phyloP scores from a whole-genome alignment of 1,284 basidiomycete genomes.

The Apiotrichum brassicae region DNA sequence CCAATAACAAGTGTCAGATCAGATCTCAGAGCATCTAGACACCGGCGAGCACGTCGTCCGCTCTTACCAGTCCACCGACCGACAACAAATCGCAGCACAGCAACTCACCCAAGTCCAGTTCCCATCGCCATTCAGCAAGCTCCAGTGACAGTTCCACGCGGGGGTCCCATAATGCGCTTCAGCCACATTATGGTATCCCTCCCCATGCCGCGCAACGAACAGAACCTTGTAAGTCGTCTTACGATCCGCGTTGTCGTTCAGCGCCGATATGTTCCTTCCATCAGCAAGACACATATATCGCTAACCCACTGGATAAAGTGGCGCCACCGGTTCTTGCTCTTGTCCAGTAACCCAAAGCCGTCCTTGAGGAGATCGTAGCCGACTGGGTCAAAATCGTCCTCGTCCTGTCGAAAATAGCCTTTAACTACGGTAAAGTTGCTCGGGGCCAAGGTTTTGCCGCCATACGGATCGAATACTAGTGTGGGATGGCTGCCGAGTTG shows the following conservation, averaged over 20 bases:
- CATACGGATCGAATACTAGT: slow-evolving; percentile 2
- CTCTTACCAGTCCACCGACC: too few relatives aligned
- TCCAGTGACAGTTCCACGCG: slow-evolving; percentile 39
- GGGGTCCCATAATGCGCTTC: slow-evolving; percentile 37
- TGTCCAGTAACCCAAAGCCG: slow-evolving; percentile 38
- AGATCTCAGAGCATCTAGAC: too few relatives aligned
- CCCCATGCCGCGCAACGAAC: slow-evolving; percentile 44
- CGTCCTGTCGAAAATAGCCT: slow-evolving; percentile 19
- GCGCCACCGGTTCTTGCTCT: slow-evolving; percentile 20
- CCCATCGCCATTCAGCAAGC: slow-evolving; percentile 24
- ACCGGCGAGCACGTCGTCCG: too few relatives aligned
- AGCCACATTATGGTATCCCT: slow-evolving; percentile 38
- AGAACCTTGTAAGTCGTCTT: slow-evolving; percentile 40
- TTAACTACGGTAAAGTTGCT: slow-evolving; percentile 24
- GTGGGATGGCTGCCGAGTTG: too few relatives aligned
- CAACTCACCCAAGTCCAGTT: slow-evolving; percentile 26
- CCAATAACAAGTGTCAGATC: too few relatives aligned
- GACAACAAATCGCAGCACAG: too few relatives aligned
- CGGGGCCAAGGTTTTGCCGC: slow-evolving; percentile 19
- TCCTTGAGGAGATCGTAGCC: slow-evolving; percentile 29
- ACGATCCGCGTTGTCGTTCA: slow-evolving; percentile 27
- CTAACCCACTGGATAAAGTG: slow-evolving; percentile 17
- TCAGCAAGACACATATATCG: neutral
- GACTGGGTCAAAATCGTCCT: slow-evolving; percentile 16
- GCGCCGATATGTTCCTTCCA: slow-evolving; percentile 17